A percentile compares a stretch with the other conserved stretches of the same genome.
Evolutionary conservation across 2,329 filamentous ascomycete genomes (phyloP).

Genomic region (Fusarium sp.): DNA sequence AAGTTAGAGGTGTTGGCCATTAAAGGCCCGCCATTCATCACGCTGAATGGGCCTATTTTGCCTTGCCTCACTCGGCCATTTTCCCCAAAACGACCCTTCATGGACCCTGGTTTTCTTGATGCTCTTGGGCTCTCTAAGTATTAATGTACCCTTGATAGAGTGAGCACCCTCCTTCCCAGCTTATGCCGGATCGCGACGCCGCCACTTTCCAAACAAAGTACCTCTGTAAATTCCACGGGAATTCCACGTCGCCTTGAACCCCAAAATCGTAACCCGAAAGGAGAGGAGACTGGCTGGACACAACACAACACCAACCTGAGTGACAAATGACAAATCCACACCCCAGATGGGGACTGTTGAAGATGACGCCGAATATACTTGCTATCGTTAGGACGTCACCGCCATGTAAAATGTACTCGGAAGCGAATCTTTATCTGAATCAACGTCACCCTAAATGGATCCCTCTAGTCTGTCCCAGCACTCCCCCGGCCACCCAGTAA

Average conservation of each 20-base stretch:
- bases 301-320: slow-evolving; percentile 3
- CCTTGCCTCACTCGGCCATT: slow-evolving; percentile 25
- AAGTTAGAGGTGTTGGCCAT: background rate
- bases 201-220: slow-evolving; percentile 17
- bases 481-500: slow-evolving; percentile 33
- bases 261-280: slow-evolving; percentile 35
- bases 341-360: slow-evolving; percentile 28
- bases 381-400: slow-evolving; percentile 15
- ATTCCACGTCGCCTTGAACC: slow-evolving; percentile 33
- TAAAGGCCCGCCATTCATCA: background rate
- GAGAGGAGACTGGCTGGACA: slow-evolving; percentile 1
- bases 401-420: slow-evolving; percentile 23
- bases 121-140: background rate
- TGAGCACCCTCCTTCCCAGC: slow-evolving; percentile 11
- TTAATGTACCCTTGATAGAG: background rate
- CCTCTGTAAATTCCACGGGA: slow-evolving; percentile 29
- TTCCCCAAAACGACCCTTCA: slow-evolving; percentile 20
- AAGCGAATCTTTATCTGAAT: slow-evolving; percentile 23
- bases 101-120: slow-evolving; percentile 32
- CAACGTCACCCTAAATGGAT: slow-evolving; percentile 38
- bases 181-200: slow-evolving; percentile 24
- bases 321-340: slow-evolving; percentile 34
- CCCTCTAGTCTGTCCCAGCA: slow-evolving; percentile 20
- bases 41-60: background rate
- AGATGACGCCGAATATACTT: slow-evolving; percentile 32